These are phyloP conservation scores for Trypanosoma avium DNA, from an alignment of 208 protist genomes.

Conservation along the genomic window DNA sequence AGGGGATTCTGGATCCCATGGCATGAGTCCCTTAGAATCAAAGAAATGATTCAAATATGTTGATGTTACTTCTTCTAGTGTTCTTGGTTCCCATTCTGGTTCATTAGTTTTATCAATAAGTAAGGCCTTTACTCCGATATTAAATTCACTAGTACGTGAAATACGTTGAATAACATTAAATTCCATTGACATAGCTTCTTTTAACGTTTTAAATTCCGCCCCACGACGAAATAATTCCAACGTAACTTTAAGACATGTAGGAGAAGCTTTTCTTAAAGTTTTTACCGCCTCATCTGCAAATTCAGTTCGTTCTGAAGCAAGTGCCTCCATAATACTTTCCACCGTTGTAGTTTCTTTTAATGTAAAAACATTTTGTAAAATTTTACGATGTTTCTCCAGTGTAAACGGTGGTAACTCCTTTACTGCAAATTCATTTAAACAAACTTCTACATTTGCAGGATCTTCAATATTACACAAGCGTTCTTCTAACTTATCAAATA, in stretches of 20 bases:
- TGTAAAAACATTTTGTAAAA: slow-evolving; percentile 37
- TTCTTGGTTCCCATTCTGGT: slow-evolving; percentile 67
- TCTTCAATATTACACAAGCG: slow-evolving; percentile 40
- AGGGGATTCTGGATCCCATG: slow-evolving; percentile 13
- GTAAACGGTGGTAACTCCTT: slow-evolving; percentile 42
- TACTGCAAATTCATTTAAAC: slow-evolving; percentile 43
- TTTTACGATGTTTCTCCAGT: slow-evolving; percentile 26
- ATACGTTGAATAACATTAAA: slow-evolving; percentile 36
- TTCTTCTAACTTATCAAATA: slow-evolving; percentile 51
- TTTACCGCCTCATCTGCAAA: slow-evolving; percentile 31
- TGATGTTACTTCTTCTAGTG: slow-evolving; percentile 45
- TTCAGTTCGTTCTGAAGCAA: slow-evolving; percentile 23
- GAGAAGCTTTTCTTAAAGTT: slow-evolving; percentile 38
- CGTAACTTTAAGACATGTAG: slow-evolving; percentile 50
- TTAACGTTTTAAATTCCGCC: slow-evolving; percentile 24
- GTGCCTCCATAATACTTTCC: slow-evolving; percentile 33
- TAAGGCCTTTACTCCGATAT: slow-evolving; percentile 67
- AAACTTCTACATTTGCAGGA: slow-evolving; percentile 34
- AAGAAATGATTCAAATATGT: slow-evolving; percentile 26
- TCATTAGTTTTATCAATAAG: slow-evolving; percentile 80
- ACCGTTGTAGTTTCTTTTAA: slow-evolving; percentile 34
- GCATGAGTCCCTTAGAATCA: slow-evolving; percentile 2
- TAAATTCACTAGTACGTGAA: slow-evolving; percentile 50
- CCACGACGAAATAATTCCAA: slow-evolving; percentile 49
- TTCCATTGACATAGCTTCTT: slow-evolving; percentile 37